Percentiles rank a stretch among this genome's conserved stretches.
Evolutionary conservation across 257 asterid genomes (phyloP).

Genomic region (Ilex asprella): DNA sequence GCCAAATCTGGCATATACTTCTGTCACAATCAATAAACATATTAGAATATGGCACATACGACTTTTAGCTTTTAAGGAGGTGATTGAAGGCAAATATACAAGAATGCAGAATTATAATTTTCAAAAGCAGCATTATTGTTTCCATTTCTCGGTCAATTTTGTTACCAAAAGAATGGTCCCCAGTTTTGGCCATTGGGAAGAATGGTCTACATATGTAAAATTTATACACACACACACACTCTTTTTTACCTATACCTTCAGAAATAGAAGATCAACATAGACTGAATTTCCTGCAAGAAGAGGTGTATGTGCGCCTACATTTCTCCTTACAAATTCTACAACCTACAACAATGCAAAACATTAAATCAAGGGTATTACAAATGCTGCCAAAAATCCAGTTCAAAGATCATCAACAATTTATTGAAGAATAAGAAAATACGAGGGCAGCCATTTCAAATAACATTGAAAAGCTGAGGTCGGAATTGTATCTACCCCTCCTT

Average conservation of each 20-base stretch:
- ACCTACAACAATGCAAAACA: constrained; percentile 41
- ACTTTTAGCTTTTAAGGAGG: not conserved
- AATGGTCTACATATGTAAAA: not conserved
- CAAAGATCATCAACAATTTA: too few relatives aligned
- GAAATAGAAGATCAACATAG: constrained; percentile 65
- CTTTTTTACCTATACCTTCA: constrained; percentile 59
- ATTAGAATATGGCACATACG: not conserved
- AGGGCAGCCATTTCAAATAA: too few relatives aligned
- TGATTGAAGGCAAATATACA: not conserved
- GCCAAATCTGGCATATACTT: constrained; percentile 96
- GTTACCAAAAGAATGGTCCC: not conserved
- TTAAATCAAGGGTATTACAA: too few relatives aligned
- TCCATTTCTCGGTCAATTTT: not conserved
- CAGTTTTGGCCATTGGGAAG: not conserved
- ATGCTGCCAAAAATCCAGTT: too few relatives aligned
- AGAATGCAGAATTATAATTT: not conserved
- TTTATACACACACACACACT: not conserved
- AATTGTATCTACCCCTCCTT: too few relatives aligned
- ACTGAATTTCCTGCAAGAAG: constrained; percentile 90
- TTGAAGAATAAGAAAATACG: too few relatives aligned
- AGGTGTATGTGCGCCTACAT: constrained; percentile 54
- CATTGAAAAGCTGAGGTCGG: too few relatives aligned
- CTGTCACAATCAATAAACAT: constrained; percentile 32
- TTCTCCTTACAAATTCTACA: constrained; percentile 68
- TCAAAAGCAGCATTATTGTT: too few relatives aligned